Percentiles rank a stretch among this genome's conserved stretches.
These are phyloP conservation scores for Candida endomychidarum DNA, from an alignment of 805 yeast genomes.

Conservation along the genomic window DNA sequence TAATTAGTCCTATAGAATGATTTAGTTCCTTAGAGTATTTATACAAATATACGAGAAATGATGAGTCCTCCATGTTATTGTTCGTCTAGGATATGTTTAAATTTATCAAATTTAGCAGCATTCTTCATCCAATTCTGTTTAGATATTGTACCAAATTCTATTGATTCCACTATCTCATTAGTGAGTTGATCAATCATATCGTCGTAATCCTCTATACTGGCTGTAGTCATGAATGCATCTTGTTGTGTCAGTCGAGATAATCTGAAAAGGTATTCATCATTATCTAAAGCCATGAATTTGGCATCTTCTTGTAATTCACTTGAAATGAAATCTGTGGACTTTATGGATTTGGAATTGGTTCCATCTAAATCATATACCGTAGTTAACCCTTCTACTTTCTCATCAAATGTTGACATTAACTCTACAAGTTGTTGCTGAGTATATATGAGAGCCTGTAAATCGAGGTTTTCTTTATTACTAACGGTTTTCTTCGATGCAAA, in stretches of 20 bases:
- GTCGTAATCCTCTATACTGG: conserved; percentile 32
- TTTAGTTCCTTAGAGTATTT: conserved; percentile 13
- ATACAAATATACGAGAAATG: conserved; percentile 1
- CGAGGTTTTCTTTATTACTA: conserved; percentile 4
- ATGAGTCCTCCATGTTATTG: too few species aligned
- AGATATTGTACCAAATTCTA: conserved; percentile 30
- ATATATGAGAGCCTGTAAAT: conserved; percentile 9
- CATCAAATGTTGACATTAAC: conserved; percentile 11
- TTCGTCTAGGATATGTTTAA: conserved; percentile 18
- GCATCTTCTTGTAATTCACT: conserved; percentile 9
- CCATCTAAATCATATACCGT: conserved; percentile 8
- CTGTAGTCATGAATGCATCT: conserved; percentile 11
- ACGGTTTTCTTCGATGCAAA: conserved; percentile 1
- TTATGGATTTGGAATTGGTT: conserved; percentile 10
- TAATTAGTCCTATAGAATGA: conserved; percentile 53
- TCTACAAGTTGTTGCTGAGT: conserved; percentile 14
- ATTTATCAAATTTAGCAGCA: conserved; percentile 30
- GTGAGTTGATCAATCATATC: conserved; percentile 24
- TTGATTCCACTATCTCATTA: conserved; percentile 27
- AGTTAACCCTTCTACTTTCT: conserved; percentile 7
- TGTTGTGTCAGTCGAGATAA: conserved; percentile 10
- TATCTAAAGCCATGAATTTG: conserved; percentile 11
- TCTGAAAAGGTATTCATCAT: conserved; percentile 13
- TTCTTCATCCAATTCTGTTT: conserved; percentile 36
- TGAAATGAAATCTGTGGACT: conserved; percentile 10